Percentiles rank a stretch among this genome's conserved stretches.
These are phyloP conservation scores for Rhizopogon vinicolor DNA, from an alignment of 768 basidiomycete species.

Conservation along the genomic window DNA sequence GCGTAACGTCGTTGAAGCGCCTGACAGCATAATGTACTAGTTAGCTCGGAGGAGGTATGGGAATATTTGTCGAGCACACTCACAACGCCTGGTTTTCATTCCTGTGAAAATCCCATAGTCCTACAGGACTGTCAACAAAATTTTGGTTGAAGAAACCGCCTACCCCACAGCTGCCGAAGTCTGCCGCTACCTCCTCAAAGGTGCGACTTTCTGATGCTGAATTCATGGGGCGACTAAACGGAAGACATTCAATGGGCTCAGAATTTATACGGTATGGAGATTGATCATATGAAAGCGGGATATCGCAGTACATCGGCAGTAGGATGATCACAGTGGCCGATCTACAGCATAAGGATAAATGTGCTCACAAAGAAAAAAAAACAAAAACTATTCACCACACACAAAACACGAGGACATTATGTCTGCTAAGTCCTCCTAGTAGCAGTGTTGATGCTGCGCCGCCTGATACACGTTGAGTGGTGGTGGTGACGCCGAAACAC, in stretches of 20 bases:
- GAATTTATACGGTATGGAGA: neutral
- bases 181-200: neutral
- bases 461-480: neutral
- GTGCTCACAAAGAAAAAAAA: no score
- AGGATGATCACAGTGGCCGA: neutral
- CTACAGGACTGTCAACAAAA: neutral
- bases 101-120: neutral
- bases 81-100: neutral
- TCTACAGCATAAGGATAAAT: neutral
- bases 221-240: neutral
- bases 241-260: neutral
- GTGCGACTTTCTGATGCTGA: neutral
- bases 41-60: no score
- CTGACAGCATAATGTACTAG: neutral
- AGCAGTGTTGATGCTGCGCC: neutral
- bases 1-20: neutral
- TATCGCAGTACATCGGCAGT: neutral
- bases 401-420: no score
- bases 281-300: neutral
- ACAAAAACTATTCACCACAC: no score
- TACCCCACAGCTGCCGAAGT: neutral
- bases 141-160: neutral
- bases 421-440: neutral
- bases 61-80: neutral
- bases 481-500: neutral